These are phyloP conservation scores for Rhodotorula sp. DNA, from an alignment of 1,284 basidiomycete species.

Conservation along the genomic window DNA sequence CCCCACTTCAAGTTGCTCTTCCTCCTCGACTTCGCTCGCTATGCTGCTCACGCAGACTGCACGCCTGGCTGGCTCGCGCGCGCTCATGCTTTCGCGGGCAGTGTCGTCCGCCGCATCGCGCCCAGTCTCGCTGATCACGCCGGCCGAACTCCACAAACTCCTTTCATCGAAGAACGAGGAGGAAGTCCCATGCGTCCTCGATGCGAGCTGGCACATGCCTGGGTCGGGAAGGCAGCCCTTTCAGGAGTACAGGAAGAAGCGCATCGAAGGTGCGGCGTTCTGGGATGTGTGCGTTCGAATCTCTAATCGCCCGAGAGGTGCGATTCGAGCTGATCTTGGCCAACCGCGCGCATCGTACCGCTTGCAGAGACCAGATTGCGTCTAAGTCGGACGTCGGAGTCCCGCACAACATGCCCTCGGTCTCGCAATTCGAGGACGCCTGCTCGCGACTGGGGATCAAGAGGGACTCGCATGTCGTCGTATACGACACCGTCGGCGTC, in stretches of 20 bases:
- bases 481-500: constrained; percentile 84
- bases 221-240: constrained; percentile 56
- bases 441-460: constrained; percentile 73
- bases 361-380: constrained; percentile 54
- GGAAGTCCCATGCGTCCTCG: constrained; percentile 47
- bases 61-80: background rate
- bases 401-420: constrained; percentile 89
- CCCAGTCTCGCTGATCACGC: constrained; percentile 25
- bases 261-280: constrained; percentile 71
- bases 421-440: constrained; percentile 69
- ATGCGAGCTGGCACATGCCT: constrained; percentile 87
- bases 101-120: constrained; percentile 1
- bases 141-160: background rate
- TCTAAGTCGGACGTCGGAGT: constrained; percentile 67
- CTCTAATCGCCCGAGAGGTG: constrained; percentile 48
- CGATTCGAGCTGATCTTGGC: constrained; percentile 26
- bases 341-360: too few relatives aligned
- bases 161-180: background rate
- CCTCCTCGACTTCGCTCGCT: background rate
- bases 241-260: constrained; percentile 64
- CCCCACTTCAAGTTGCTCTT: background rate
- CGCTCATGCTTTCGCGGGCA: background rate
- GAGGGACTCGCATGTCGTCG: constrained; percentile 72
- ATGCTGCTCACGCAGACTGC: constrained; percentile 9
- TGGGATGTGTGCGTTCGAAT: constrained; percentile 70